A percentile compares a stretch with the other conserved stretches of the same genome.
These are phyloP conservation scores for Chaetomium tenue DNA, from an alignment of 495 filamentous ascomycete species.

Conservation along the genomic window DNA sequence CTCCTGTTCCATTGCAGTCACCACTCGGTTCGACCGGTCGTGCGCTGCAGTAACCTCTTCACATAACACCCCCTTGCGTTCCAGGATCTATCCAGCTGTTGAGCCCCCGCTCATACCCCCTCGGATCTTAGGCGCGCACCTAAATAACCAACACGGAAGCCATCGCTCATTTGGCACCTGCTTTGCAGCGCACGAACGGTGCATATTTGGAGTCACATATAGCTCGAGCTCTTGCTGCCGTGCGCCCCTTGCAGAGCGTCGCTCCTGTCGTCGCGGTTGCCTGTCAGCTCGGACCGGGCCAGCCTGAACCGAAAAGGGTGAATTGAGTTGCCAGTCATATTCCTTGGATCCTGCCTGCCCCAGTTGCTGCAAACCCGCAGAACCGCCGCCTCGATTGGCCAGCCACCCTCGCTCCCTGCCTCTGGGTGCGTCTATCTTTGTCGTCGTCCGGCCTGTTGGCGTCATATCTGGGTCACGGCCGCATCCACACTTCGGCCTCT, in stretches of 20 bases:
- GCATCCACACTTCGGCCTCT: background rate
- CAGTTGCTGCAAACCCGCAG: conserved; percentile 31
- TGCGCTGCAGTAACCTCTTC: conserved; percentile 37
- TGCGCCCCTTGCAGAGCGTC: conserved; percentile 28
- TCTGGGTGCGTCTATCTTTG: conserved; percentile 18
- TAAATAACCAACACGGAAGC: background rate
- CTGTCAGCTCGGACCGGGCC: conserved; percentile 17
- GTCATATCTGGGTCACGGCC: conserved; percentile 19
- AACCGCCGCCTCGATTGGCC: conserved; percentile 34
- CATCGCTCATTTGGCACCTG: conserved; percentile 5
- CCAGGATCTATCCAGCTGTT: conserved; percentile 12
- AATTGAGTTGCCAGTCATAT: conserved; percentile 36
- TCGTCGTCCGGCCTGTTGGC: conserved; percentile 23
- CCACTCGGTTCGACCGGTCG: conserved; percentile 35
- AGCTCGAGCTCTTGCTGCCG: conserved; percentile 32
- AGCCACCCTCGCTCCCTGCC: conserved; percentile 23
- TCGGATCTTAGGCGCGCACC: conserved; percentile 14
- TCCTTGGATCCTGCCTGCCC: conserved; percentile 31
- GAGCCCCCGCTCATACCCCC: conserved; percentile 15
- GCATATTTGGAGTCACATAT: conserved; percentile 29
- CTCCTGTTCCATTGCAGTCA: conserved; percentile 36
- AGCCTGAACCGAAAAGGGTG: conserved; percentile 30
- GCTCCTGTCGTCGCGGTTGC: conserved; percentile 26
- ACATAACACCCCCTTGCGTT: conserved; percentile 30
- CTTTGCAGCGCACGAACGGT: conserved; percentile 11